Conservation (phyloP, 2,329 filamentous ascomycete species). For the Chrysosporium queenslandicum region DNA sequence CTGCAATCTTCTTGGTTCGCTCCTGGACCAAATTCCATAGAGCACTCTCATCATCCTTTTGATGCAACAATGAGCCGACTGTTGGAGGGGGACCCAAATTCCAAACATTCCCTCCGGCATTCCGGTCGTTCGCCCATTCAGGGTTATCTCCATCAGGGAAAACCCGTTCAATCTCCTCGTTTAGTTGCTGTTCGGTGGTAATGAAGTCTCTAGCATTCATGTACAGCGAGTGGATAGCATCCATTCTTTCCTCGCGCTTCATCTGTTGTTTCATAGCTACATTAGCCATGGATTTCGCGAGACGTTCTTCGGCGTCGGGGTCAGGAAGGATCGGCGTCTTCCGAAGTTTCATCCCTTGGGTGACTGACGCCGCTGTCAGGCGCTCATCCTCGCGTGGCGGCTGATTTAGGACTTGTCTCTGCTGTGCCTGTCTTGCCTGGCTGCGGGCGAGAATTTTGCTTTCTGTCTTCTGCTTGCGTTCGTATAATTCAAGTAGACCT, state of each 20-base stretch:
- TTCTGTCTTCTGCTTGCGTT: conserved; percentile 47
- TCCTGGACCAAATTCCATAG: conserved; percentile 42
- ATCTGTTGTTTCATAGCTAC: conserved; percentile 38
- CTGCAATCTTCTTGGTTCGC: conserved; percentile 54
- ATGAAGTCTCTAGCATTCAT: conserved; percentile 83
- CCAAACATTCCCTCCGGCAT: conserved; percentile 43
- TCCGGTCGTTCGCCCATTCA: conserved; percentile 35
- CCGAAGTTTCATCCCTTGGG: conserved; percentile 41
- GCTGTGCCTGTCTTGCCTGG: conserved; percentile 41
- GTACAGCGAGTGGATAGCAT: conserved; percentile 77
- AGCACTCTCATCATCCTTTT: conserved; percentile 26
- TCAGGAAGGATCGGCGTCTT: conserved; percentile 50
- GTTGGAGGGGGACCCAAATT: conserved; percentile 39
- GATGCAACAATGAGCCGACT: conserved; percentile 25
- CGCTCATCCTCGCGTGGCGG: conserved; percentile 66
- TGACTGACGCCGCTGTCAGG: conserved; percentile 60
- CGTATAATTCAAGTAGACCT: conserved; percentile 60
- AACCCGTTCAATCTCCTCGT: conserved; percentile 60
- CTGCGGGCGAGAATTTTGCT: conserved; percentile 34
- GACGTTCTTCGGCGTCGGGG: conserved; percentile 49
- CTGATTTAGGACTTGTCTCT: conserved; percentile 46
- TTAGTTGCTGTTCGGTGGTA: conserved; percentile 65
- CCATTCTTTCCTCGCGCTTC: conserved; percentile 52
- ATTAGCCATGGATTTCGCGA: conserved; percentile 36
- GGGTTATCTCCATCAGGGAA: conserved; percentile 55